Evolutionary conservation across 23 red algal species (phyloP).

Genomic region (Chondrus crispus): DNA sequence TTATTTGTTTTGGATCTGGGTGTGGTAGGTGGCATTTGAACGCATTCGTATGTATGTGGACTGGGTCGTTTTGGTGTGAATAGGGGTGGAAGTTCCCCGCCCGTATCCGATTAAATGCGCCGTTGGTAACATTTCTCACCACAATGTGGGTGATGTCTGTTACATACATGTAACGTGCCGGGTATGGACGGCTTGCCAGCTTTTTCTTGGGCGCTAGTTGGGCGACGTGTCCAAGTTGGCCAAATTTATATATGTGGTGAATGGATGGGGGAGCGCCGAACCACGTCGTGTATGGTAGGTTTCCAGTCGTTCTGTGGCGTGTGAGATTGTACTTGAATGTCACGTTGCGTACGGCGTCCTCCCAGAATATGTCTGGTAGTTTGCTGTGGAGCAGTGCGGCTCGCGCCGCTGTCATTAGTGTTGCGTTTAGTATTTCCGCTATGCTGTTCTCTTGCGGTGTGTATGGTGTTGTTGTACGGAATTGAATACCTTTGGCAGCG

Average conservation of each 20-base stretch:
- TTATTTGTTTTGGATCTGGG: background rate
- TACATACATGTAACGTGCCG: background rate
- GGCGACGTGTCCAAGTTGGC: background rate
- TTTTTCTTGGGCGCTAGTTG: background rate
- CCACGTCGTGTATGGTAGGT: background rate
- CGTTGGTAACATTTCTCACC: background rate
- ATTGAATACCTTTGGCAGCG: background rate
- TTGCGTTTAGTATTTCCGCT: conserved; percentile 4
- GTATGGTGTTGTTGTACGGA: background rate
- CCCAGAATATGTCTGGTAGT: background rate
- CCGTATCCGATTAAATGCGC: background rate
- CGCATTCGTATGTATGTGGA: background rate
- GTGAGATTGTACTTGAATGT: conserved; percentile 39
- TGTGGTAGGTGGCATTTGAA: background rate
- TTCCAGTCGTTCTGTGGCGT: background rate
- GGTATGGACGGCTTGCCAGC: background rate
- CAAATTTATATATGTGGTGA: background rate
- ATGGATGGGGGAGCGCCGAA: background rate
- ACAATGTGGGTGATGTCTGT: background rate
- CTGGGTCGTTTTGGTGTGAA: background rate
- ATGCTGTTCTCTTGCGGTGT: background rate
- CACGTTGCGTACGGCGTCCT: background rate
- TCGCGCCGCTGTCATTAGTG: background rate
- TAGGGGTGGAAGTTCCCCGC: background rate
- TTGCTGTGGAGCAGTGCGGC: background rate